These are phyloP conservation scores for Blastobotrys serpentis DNA, from an alignment of 1,139 yeast genomes.

Conservation along the genomic window DNA sequence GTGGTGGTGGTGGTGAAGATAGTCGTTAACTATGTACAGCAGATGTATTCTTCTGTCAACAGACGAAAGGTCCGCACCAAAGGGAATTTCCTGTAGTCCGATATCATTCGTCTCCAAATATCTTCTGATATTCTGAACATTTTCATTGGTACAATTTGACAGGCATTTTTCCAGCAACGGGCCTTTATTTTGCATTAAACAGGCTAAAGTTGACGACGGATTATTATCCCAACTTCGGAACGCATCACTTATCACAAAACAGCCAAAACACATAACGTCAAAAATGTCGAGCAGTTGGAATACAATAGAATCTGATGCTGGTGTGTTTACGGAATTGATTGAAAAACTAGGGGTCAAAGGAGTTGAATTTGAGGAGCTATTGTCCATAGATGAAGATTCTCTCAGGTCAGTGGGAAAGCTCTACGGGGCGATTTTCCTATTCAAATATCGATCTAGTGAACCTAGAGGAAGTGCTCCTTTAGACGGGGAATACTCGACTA, in stretches of 20 bases:
- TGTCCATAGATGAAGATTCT: conserved; percentile 52
- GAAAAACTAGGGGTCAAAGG: conserved; percentile 57
- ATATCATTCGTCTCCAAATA: not conserved
- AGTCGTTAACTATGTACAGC: conserved; percentile 20
- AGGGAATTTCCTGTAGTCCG: not conserved
- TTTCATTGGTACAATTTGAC: conserved; percentile 5
- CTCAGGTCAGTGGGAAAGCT: conserved; percentile 44
- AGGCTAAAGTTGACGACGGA: not conserved
- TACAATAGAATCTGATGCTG: conserved; percentile 71
- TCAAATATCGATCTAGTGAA: conserved; percentile 51
- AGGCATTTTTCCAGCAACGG: conserved; percentile 8
- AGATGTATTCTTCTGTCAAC: conserved; percentile 14
- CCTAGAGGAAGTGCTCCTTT: conserved; percentile 34
- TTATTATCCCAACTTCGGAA: too few relatives aligned
- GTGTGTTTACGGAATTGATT: conserved; percentile 67
- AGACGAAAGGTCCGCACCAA: not conserved
- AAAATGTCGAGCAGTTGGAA: conserved; percentile 51
- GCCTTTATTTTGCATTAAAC: not conserved
- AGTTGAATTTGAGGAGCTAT: conserved; percentile 61
- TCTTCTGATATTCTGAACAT: not conserved
- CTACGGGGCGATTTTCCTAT: conserved; percentile 62
- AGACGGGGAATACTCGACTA: conserved; percentile 46
- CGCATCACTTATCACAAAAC: too few relatives aligned
- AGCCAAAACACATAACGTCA: not conserved
- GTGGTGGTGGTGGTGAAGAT: conserved; percentile 9